Evolutionary conservation across 768 basidiomycete species (phyloP), one percentile per base, ranked within the genome.

Genomic region (Galerina sulciceps): DNA sequence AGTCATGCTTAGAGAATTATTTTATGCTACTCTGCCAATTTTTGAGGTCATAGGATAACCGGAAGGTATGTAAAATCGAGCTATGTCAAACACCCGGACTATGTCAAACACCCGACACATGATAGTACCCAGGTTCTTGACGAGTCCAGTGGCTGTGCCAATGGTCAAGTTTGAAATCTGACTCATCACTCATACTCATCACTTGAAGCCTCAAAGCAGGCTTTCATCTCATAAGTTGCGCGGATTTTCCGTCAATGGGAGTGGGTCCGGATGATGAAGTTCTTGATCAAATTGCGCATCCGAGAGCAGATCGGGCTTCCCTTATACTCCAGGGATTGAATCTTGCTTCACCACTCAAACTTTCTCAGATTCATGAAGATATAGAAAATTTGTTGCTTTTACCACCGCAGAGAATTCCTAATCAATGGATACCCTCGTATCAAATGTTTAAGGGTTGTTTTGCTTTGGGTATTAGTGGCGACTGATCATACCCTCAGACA

Each of bases 301-400:
- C 85, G 41, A 50, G 69, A 17, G 59, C 71, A 10, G 73, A 70
- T 49, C 71, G 83, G 68, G 76, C 79, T 48, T 69, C 70, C 4
- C 55, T 57, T 13, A 60, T 90, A 14, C 75, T 94, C 43, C 72
- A 77, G 38, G 76, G 81, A 43, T 79, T 94, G 9, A 83, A 83
- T 6, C 80, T 94, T 13, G 78, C 79, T 40, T 72, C 72, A 15
- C 67, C 85, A 20, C 90, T 90, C 9, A 80, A 86, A 38, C 77
- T 76, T 45, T 83, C 87, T 42, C 76, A 83, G 62, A 79, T 94
- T 15, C 80, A 87, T 68, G 77, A 71, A 51, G 83, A 89, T 58
- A 86, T 98, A 54, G 93, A 96, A 69, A 78, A 86, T 59, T 85
- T 85, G 59, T 76, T 96, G 20, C 78, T 96, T 34, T 75, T 87